These are phyloP conservation scores for Dryadomyces quercivorus DNA, from an alignment of 2,329 filamentous ascomycete genomes.

Conservation along the genomic window DNA sequence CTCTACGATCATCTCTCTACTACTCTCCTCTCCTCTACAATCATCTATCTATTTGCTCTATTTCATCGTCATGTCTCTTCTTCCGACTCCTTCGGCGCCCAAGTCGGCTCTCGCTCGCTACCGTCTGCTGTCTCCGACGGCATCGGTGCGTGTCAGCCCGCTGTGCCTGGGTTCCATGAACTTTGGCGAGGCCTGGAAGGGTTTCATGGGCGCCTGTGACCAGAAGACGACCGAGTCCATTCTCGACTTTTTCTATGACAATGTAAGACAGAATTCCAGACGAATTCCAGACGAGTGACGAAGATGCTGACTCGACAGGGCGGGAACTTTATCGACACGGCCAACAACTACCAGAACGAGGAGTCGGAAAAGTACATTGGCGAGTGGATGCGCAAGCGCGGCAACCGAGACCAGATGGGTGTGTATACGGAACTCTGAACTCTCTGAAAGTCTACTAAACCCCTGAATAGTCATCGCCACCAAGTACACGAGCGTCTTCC, in stretches of 20 bases:
- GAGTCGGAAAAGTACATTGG: constrained; percentile 47
- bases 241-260: constrained; percentile 52
- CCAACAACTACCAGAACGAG: constrained; percentile 53
- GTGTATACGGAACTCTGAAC: constrained; percentile 9
- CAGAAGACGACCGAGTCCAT: constrained; percentile 50
- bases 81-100: constrained; percentile 28
- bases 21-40: not conserved
- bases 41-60: too few species aligned
- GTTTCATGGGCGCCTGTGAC: constrained; percentile 51
- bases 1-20: too few species aligned
- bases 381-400: constrained; percentile 55
- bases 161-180: constrained; percentile 54
- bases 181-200: constrained; percentile 46
- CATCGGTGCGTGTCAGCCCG: constrained; percentile 54
- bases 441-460: too few species aligned
- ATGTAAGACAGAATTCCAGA: constrained; percentile 30
- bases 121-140: constrained; percentile 52
- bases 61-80: not conserved
- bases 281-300: too few species aligned
- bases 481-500: constrained; percentile 53
- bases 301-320: constrained; percentile 4
- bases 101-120: constrained; percentile 52
- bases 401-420: constrained; percentile 54
- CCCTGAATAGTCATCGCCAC: constrained; percentile 49
- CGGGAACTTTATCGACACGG: constrained; percentile 61